These are phyloP conservation scores for Earliella scabrosa DNA, from an alignment of 1,284 basidiomycete species.

Conservation along the genomic window DNA sequence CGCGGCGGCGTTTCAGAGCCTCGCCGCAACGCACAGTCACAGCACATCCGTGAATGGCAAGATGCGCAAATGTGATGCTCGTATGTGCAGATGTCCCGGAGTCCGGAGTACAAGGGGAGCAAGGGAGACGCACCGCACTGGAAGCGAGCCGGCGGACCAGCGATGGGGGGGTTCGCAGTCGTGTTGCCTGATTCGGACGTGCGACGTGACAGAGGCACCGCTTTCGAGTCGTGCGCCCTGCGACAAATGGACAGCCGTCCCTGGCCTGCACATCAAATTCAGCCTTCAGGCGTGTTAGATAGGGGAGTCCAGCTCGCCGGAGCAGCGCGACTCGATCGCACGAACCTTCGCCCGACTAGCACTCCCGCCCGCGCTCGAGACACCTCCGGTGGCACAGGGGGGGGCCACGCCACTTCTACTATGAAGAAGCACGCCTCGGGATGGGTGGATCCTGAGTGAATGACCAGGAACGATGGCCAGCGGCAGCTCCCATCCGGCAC, in stretches of 20 bases:
- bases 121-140: neutral
- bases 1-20: constrained; percentile 2
- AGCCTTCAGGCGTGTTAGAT: neutral
- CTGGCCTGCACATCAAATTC: neutral
- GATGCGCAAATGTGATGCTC: neutral
- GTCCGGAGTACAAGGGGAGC: neutral
- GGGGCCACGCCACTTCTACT: too few species aligned
- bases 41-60: neutral
- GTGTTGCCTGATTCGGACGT: neutral
- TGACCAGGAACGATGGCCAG: neutral
- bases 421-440: neutral
- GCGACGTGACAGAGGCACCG: neutral
- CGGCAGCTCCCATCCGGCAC: neutral
- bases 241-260: neutral
- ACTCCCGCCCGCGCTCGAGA: neutral
- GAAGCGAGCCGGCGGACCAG: neutral
- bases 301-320: neutral
- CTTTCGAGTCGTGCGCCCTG: neutral
- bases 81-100: neutral
- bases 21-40: neutral
- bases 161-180: neutral
- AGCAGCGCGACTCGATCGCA: neutral
- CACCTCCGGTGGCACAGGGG: neutral
- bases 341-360: neutral
- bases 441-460: neutral